Conservation (phyloP, 805 yeast species). For the Saccharomycopsis synnaedendra region DNA sequence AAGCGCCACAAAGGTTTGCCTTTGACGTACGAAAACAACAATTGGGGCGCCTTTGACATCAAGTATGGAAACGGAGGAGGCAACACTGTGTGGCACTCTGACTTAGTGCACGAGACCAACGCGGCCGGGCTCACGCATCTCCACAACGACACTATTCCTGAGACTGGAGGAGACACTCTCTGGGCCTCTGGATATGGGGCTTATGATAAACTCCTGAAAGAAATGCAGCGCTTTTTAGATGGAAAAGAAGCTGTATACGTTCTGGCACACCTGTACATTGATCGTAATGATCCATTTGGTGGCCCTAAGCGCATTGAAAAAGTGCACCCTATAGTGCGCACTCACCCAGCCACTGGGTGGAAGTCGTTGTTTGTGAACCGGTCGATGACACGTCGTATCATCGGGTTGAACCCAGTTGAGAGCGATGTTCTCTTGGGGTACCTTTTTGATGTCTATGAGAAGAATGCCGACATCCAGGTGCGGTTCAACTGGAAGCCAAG, state of each 20-base stretch:
- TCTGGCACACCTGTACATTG: conserved; percentile 32
- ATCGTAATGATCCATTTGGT: conserved; percentile 34
- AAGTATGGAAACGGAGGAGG: conserved; percentile 21
- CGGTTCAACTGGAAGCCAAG: conserved; percentile 40
- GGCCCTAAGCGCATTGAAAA: conserved; percentile 40
- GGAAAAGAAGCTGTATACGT: conserved; percentile 32
- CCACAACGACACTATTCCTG: conserved; percentile 40
- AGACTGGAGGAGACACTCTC: conserved; percentile 43
- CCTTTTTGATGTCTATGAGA: conserved; percentile 34
- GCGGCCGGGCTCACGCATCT: conserved; percentile 47
- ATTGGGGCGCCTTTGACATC: conserved; percentile 13
- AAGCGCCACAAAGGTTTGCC: conserved; percentile 6
- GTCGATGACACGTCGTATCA: conserved; percentile 37
- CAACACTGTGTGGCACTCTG: conserved; percentile 37
- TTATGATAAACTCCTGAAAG: conserved; percentile 40
- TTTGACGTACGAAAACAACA: conserved; percentile 8
- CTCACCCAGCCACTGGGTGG: conserved; percentile 58
- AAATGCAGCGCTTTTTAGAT: conserved; percentile 33
- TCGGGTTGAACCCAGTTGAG: conserved; percentile 42
- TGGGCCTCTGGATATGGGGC: conserved; percentile 46
- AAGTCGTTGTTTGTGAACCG: conserved; percentile 46
- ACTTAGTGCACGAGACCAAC: conserved; percentile 42
- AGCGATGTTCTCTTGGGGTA: conserved; percentile 35
- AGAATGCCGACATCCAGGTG: conserved; percentile 43
- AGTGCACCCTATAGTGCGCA: conserved; percentile 50